Base-by-base conservation (phyloP, 441 rosid genomes). In the Daphne laureola region DNA sequence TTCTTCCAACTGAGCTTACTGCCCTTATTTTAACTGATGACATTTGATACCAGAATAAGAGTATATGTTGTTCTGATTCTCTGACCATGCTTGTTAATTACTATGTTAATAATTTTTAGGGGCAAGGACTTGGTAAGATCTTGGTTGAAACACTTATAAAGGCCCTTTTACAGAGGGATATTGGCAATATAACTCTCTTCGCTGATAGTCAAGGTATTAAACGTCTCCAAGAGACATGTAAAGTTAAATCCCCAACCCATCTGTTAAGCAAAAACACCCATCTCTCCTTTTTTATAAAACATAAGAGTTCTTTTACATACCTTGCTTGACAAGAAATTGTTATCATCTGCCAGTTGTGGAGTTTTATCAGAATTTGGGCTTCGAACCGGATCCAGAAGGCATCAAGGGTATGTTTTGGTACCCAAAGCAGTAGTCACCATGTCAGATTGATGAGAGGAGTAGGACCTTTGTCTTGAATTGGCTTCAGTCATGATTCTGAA, bases 341-440 rank as follows among this genome's bases (percentile, higher is more conserved):
- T 43, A 14, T 8, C 47, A 36, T 23, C 38, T 49, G 72, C 82
- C 78, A 88, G 96, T 92, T 62, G 94, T 92, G 67, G 98, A 86
- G 44, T 92, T 92, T 78, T 92, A 92, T 71, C 84, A 65, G 63
- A 89, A 88, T 60, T 70, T 92, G 63, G 98, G 98, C 14, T 92
- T 92, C 62, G 85, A 92, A 58, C 82, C 96, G 40, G 98, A 92
- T 64, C 98, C 97, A 31, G 97, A 92, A 66, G 98, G 97, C 69
- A 82, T 92, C 65, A 92, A 92, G 63, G 96, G 98, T 53, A 92
- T 92, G 98, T 92, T 92, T 73, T 92, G 97, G 96, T 73, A 81
- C 78, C 96, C 96, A 25, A 84, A 78, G 67, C 81, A 67, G 51
- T 74, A 74, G 74, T 36, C 12, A 38, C 23, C 35, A 14, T 43